Conservation (phyloP, 257 asterid genomes). For the Coffea canephora region DNA sequence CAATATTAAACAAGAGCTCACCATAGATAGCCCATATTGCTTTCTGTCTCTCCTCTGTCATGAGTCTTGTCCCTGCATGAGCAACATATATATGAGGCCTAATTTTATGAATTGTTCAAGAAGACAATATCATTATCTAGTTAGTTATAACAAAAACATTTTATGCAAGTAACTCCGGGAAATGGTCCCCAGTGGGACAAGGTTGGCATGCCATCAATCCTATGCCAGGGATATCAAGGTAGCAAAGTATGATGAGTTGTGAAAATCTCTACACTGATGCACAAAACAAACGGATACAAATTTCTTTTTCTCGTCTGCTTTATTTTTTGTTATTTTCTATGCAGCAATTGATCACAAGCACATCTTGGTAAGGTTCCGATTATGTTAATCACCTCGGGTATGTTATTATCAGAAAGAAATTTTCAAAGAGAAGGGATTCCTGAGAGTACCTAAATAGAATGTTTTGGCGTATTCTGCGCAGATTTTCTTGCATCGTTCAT, state of each 20-base stretch:
- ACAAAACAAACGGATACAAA: background rate
- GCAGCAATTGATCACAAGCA: background rate
- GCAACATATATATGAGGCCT: background rate
- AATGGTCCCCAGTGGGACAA: background rate
- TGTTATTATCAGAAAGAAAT: no score
- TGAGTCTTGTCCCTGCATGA: conserved; percentile 65
- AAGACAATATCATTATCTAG: background rate
- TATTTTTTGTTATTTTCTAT: background rate
- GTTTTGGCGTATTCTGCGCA: conserved; percentile 89
- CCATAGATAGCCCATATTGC: conserved; percentile 97
- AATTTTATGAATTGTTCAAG: background rate
- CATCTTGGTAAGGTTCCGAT: background rate
- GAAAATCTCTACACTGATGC: background rate
- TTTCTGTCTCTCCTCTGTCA: conserved; percentile 70
- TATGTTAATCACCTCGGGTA: background rate
- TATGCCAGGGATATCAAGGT: background rate
- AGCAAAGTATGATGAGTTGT: background rate
- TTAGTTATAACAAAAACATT: background rate
- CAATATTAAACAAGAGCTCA: conserved; percentile 9
- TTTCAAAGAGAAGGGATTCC: background rate
- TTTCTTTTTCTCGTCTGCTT: background rate
- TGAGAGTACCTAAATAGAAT: conserved; percentile 57
- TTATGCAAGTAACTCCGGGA: background rate
- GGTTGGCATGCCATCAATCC: background rate
- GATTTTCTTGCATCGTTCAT: conserved; percentile 61